These are phyloP conservation scores for Spiraea crenata DNA, from an alignment of 331 rosid genomes.

Conservation along the genomic window DNA sequence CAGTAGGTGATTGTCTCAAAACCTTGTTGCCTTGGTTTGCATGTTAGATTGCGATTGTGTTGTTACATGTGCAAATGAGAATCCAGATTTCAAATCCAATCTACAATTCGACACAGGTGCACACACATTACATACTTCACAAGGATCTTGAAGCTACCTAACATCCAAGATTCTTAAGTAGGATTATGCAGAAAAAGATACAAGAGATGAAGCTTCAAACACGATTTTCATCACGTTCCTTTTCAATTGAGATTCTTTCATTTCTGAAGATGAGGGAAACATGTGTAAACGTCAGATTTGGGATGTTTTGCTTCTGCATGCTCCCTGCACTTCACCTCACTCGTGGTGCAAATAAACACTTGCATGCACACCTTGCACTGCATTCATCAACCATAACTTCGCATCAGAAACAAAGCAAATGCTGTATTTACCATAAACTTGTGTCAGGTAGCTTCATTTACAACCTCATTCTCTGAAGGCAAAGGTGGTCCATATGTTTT, in stretches of 20 bases:
- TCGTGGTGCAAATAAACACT: slow-evolving; percentile 85
- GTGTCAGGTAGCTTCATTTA: neutral
- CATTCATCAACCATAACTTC: slow-evolving; percentile 31
- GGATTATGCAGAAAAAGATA: slow-evolving; percentile 5
- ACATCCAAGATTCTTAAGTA: neutral
- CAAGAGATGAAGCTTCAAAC: slow-evolving; percentile 6
- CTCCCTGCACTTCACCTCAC: slow-evolving; percentile 95
- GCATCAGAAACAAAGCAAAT: neutral
- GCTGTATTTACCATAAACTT: neutral
- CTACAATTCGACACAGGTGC: neutral
- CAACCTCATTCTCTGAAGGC: neutral
- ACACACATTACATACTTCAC: neutral
- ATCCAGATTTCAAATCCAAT: neutral
- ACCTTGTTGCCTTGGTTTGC: neutral
- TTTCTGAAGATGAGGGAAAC: slow-evolving; percentile 84
- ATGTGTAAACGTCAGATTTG: slow-evolving; percentile 59
- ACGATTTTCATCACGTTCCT: neutral
- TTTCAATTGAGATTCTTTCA: slow-evolving; percentile 18
- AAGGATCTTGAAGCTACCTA: neutral
- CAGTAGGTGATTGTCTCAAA: neutral
- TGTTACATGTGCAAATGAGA: neutral
- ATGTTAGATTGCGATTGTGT: neutral
- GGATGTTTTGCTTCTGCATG: slow-evolving; percentile 97
- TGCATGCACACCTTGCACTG: slow-evolving; percentile 99
- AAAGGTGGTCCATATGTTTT: neutral